Evolutionary conservation across 2,329 filamentous ascomycete genomes (phyloP), one percentile per base, ranked within the genome.

Genomic region (Paracamarosporium sp.): DNA sequence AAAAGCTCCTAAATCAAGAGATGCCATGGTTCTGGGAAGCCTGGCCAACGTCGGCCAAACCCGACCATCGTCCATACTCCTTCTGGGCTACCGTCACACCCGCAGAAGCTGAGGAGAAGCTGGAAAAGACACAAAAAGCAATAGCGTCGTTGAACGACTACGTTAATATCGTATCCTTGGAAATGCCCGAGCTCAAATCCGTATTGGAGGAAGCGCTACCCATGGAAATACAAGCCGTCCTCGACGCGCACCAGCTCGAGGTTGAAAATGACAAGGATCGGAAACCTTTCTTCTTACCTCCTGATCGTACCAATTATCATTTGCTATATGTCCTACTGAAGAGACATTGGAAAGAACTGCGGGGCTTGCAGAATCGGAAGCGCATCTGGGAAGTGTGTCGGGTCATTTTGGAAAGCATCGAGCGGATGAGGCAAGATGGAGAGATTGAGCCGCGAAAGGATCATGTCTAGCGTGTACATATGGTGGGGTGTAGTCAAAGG

Each of bases 1-100:
- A 58, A 8, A 46, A 56, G 6, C 54, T 72, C 2, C 12, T 71
- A n/a, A 25, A 55, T 4, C 31, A 33, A 3, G 65, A 72, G 25
- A 65, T 68, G 60, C 68, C 69, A 2, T 71, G 61, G 66, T 30
- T 71, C 5, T 71, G 65, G 58, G 67, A 72, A 58, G 50, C 38
- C 8, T 61, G 54, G 43, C 55, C 55, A 6, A 58, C 50, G 4
- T 3, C 17, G 4, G 41, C 20, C 35, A 43, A 48, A 3, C 51
- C 47, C 20, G n/a, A 50, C 25, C 30, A 43, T 8, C 15, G n/a
- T 7, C 44, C 48, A 20, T 62, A 56, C 38, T 41, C 55, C 9
- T 30, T 50, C 47, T 62, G 59, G 59, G 50, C 48, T 11, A 54
- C 52, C 4, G 17, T 52, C 5, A 46, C 59, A 4, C 27, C 25